A percentile compares a stretch with the other conserved stretches of the same genome.
These are phyloP conservation scores for Heliamphora exappendiculata DNA, from an alignment of 148 eudicot genomes.

Conservation along the genomic window DNA sequence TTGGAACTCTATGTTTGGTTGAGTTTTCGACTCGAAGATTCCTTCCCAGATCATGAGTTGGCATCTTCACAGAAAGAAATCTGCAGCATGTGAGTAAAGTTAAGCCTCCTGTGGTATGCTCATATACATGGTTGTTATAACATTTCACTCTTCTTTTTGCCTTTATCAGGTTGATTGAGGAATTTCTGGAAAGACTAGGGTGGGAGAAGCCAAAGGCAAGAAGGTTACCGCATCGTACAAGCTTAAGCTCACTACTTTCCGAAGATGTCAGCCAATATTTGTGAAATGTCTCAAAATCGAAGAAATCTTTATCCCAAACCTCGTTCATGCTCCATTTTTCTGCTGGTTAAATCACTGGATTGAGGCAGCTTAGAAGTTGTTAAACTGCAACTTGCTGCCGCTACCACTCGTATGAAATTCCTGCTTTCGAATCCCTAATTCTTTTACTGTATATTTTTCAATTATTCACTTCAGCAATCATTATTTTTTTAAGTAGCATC, in stretches of 20 bases:
- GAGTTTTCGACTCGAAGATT: conserved; percentile 73
- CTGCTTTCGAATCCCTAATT: not conserved
- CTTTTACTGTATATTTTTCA: not conserved
- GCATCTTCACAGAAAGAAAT: conserved; percentile 88
- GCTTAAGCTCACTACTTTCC: conserved; percentile 18
- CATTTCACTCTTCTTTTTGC: not conserved
- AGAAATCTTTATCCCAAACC: not conserved
- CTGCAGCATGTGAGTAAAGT: conserved; percentile 67
- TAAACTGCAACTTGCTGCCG: not conserved
- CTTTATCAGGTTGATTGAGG: conserved; percentile 73
- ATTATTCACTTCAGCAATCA: too few species aligned
- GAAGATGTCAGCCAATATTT: conserved; percentile 17
- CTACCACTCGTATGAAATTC: not conserved
- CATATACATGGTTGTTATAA: not conserved
- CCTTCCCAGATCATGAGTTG: conserved; percentile 90
- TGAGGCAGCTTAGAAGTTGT: not conserved
- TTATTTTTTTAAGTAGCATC: too few species aligned
- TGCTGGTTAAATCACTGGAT: not conserved
- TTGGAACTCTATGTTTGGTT: conserved; percentile 97
- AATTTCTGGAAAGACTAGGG: conserved; percentile 66
- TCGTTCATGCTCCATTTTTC: not conserved
- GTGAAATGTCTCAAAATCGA: not conserved
- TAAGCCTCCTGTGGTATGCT: not conserved
- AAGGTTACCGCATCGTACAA: conserved; percentile 16
- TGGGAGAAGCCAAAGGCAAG: conserved; percentile 46